Conservation (phyloP, 345 rosid species). For the Geranium rotundifolium region DNA sequence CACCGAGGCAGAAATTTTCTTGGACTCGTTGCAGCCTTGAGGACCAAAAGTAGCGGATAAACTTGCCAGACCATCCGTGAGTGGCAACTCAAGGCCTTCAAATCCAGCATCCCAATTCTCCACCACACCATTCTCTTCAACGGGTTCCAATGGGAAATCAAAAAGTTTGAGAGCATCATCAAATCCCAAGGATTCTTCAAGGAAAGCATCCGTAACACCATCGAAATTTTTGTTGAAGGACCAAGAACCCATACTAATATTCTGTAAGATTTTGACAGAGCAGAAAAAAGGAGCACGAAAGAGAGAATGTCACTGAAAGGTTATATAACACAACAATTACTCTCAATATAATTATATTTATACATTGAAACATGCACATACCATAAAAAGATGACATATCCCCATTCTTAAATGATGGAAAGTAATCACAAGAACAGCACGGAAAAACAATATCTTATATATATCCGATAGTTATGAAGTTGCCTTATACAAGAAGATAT, state of each 20-base stretch:
- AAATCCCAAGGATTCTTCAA: constrained; percentile 23
- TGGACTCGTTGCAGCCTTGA: neutral
- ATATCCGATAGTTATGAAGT: neutral
- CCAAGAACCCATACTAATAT: constrained; percentile 40
- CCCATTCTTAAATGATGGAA: neutral
- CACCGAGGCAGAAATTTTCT: neutral
- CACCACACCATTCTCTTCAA: constrained; percentile 24
- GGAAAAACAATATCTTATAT: neutral
- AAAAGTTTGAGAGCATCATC: constrained; percentile 28
- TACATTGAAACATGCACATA: too few species aligned
- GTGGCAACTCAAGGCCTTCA: constrained; percentile 55
- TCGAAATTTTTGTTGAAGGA: constrained; percentile 37
- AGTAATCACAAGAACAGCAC: neutral
- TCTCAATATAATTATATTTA: neutral
- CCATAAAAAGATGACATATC: too few species aligned
- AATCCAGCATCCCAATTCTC: constrained; percentile 62
- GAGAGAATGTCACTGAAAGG: neutral
- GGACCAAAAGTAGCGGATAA: constrained; percentile 27
- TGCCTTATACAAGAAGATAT: neutral
- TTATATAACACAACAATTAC: neutral
- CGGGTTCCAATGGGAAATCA: constrained; percentile 55
- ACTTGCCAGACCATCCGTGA: constrained; percentile 36
- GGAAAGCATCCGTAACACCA: constrained; percentile 46
- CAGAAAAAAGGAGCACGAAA: constrained; percentile 3
- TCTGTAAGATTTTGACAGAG: constrained; percentile 9